Percentiles rank a stretch among this genome's conserved stretches.
Evolutionary conservation across 257 asterid species (phyloP).

Genomic region (Solanum paucissectum): DNA sequence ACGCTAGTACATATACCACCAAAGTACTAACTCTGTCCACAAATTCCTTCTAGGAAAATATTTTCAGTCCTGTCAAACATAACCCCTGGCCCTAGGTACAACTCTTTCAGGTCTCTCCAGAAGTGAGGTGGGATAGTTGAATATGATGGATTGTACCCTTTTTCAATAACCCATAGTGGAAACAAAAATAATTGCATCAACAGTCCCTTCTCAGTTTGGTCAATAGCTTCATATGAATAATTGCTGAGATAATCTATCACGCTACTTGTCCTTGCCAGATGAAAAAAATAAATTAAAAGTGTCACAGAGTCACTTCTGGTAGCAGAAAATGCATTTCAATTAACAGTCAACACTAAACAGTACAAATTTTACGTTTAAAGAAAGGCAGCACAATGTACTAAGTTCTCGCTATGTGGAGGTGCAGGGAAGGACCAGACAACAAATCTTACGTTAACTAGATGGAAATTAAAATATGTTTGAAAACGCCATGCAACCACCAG

Average conservation of each 20-base stretch:
- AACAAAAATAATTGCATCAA: neutral
- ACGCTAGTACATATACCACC: neutral
- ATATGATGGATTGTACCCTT: neutral
- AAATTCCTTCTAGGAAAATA: neutral
- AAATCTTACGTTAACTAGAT: neutral
- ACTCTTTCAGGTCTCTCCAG: neutral
- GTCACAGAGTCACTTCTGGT: neutral
- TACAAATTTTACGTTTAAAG: neutral
- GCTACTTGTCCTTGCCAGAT: neutral
- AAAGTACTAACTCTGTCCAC: neutral
- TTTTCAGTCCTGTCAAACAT: neutral
- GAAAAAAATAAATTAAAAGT: neutral
- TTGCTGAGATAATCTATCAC: neutral
- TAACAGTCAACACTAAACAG: neutral
- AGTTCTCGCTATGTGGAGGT: neutral
- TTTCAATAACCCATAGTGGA: neutral
- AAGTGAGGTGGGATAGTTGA: neutral
- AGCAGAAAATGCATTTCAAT: neutral
- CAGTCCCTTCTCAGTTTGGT: neutral
- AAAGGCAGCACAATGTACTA: neutral
- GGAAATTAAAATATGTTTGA: neutral
- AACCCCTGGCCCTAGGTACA: neutral
- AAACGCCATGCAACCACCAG: neutral
- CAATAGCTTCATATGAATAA: neutral
- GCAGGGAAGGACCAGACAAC: neutral